phyloP scores from a whole-genome alignment of 2,329 filamentous ascomycete species.

The Pseudogymnoascus sp. region DNA sequence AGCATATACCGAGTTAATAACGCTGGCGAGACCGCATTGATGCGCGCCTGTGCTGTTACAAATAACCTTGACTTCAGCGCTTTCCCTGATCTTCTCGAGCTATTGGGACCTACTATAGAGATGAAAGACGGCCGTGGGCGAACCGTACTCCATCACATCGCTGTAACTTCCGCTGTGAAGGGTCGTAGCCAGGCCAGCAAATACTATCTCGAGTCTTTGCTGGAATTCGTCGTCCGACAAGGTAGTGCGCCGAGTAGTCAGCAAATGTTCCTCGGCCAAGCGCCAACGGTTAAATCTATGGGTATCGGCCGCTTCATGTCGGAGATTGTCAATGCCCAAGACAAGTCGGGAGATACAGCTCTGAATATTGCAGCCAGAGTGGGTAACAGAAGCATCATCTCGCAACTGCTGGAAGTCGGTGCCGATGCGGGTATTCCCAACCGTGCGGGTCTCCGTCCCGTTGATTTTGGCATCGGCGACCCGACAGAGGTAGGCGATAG shows the following conservation, averaged over 20 bases:
- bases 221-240: constrained; percentile 90
- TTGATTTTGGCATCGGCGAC: constrained; percentile 89
- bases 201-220: constrained; percentile 88
- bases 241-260: constrained; percentile 55
- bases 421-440: constrained; percentile 91
- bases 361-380: constrained; percentile 90
- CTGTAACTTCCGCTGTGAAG: constrained; percentile 90
- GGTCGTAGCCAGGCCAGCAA: constrained; percentile 84
- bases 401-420: constrained; percentile 90
- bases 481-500: constrained; percentile 40
- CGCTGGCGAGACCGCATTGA: constrained; percentile 83
- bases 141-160: constrained; percentile 92
- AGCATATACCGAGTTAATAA: constrained; percentile 83
- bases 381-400: constrained; percentile 88
- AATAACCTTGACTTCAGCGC: constrained; percentile 89
- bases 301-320: constrained; percentile 89
- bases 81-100: constrained; percentile 83
- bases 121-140: constrained; percentile 81
- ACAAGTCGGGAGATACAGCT: constrained; percentile 89
- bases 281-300: constrained; percentile 40
- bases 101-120: constrained; percentile 83
- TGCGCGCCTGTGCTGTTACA: constrained; percentile 85
- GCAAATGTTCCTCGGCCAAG: constrained; percentile 22
- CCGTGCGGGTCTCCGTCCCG: constrained; percentile 73
- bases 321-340: constrained; percentile 92